Evolutionary conservation across 2,329 filamentous ascomycete genomes (phyloP).

Genomic region (Arthroderma sp.): DNA sequence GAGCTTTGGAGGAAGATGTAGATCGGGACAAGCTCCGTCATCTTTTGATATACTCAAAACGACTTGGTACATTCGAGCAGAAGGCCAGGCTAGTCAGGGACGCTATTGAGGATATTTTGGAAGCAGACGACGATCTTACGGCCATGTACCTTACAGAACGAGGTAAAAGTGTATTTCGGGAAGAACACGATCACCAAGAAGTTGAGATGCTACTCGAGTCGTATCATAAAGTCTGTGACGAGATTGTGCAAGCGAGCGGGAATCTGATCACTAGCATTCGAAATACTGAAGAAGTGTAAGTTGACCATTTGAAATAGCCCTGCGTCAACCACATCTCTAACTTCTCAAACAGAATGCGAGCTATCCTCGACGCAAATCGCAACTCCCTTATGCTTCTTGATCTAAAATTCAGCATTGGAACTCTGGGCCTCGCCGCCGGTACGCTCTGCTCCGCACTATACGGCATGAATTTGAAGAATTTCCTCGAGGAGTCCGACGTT

Average conservation of each 20-base stretch:
- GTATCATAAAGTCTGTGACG: constrained; percentile 94
- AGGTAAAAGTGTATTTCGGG: constrained; percentile 55
- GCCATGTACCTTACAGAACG: constrained; percentile 95
- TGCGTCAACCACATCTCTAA: constrained; percentile 11
- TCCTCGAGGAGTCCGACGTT: constrained; percentile 83
- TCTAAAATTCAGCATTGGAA: constrained; percentile 90
- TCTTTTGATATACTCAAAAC: constrained; percentile 86
- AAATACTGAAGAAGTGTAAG: constrained; percentile 96
- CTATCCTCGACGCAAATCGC: constrained; percentile 93
- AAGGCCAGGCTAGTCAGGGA: constrained; percentile 89
- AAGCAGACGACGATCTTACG: constrained; percentile 88
- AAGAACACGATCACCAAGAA: constrained; percentile 82
- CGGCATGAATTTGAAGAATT: constrained; percentile 98
- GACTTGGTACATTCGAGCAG: constrained; percentile 92
- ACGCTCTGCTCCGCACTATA: constrained; percentile 98
- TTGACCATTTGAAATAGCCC: constrained; percentile 6
- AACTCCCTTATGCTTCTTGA: constrained; percentile 97
- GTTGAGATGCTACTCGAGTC: constrained; percentile 94
- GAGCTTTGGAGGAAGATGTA: constrained; percentile 90
- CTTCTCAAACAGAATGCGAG: constrained; percentile 57
- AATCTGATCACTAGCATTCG: constrained; percentile 89
- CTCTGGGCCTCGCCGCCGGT: constrained; percentile 83
- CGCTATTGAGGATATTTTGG: constrained; percentile 85
- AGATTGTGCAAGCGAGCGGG: constrained; percentile 89
- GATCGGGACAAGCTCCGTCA: constrained; percentile 85